Percentiles rank a stretch among this genome's conserved stretches.
Conservation (phyloP, 495 filamentous ascomycete species). For the Penicillium roqueforti region DNA sequence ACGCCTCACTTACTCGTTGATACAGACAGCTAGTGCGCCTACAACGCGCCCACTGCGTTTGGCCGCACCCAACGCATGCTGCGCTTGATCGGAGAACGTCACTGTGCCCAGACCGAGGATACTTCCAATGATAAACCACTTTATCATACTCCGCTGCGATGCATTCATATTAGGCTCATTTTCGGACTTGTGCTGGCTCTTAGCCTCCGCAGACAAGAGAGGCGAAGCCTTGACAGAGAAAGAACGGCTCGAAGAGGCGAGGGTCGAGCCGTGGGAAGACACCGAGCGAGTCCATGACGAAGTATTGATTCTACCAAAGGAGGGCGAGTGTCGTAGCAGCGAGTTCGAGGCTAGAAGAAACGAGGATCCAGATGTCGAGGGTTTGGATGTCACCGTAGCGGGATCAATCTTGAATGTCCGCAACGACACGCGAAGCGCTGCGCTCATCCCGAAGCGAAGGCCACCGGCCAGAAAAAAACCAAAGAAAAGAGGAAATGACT, state of each 20-base stretch:
- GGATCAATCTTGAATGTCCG: constrained; percentile 35
- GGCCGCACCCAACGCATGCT: constrained; percentile 67
- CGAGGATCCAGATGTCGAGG: constrained; percentile 14
- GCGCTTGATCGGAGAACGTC: constrained; percentile 65
- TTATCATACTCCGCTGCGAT: constrained; percentile 32
- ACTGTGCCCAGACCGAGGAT: constrained; percentile 54
- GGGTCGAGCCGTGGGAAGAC: neutral
- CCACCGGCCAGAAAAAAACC: constrained; percentile 1
- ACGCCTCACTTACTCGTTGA: constrained; percentile 72
- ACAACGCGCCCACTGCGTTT: constrained; percentile 79
- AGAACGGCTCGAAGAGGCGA: constrained; percentile 2
- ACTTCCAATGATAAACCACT: constrained; percentile 51
- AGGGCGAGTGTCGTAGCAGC: constrained; percentile 1
- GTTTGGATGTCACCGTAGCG: constrained; percentile 26
- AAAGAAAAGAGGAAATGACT: neutral
- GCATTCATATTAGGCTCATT: constrained; percentile 14
- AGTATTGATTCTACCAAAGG: neutral
- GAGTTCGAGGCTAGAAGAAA: constrained; percentile 7
- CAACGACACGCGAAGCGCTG: constrained; percentile 35
- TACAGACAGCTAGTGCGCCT: constrained; percentile 67
- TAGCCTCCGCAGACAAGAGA: constrained; percentile 12
- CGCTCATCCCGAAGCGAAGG: constrained; percentile 35
- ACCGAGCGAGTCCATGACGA: constrained; percentile 2
- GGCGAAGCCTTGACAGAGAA: constrained; percentile 20
- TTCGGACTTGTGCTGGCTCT: constrained; percentile 9